A percentile compares a stretch with the other conserved stretches of the same genome.
Evolutionary conservation across 345 rosid genomes (phyloP).

Genomic region (Sonneratia alba): DNA sequence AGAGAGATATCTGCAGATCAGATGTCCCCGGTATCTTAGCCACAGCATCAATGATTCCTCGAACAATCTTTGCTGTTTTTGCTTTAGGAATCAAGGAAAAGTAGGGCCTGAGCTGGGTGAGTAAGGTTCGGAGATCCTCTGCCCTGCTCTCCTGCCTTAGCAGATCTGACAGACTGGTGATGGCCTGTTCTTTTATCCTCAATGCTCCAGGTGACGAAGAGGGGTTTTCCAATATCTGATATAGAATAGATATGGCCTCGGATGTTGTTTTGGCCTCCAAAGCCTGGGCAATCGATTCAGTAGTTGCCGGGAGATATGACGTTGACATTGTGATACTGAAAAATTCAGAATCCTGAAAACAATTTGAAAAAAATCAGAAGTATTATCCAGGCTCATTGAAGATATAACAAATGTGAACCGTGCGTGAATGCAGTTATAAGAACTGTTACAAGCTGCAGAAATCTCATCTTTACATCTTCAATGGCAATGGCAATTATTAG

Average conservation of each 20-base stretch:
- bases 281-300: constrained; percentile 62
- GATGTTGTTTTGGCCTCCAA: constrained; percentile 54
- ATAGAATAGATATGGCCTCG: constrained; percentile 61
- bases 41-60: constrained; percentile 75
- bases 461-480: neutral
- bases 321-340: constrained; percentile 21
- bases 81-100: constrained; percentile 90
- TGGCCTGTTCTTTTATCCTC: constrained; percentile 74
- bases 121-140: constrained; percentile 64
- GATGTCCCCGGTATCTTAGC: constrained; percentile 93
- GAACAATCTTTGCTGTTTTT: constrained; percentile 84
- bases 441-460: neutral
- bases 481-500: neutral
- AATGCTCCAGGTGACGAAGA: constrained; percentile 79
- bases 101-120: constrained; percentile 76
- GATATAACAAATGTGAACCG: neutral
- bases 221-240: constrained; percentile 62
- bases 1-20: constrained; percentile 79
- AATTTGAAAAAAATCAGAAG: neutral
- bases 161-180: constrained; percentile 64
- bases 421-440: neutral
- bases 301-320: constrained; percentile 39
- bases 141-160: constrained; percentile 73
- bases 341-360: constrained; percentile 18
- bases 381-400: neutral